Base-by-base conservation (phyloP, 129 eudicot genomes). In the Tanacetum coccineum region DNA sequence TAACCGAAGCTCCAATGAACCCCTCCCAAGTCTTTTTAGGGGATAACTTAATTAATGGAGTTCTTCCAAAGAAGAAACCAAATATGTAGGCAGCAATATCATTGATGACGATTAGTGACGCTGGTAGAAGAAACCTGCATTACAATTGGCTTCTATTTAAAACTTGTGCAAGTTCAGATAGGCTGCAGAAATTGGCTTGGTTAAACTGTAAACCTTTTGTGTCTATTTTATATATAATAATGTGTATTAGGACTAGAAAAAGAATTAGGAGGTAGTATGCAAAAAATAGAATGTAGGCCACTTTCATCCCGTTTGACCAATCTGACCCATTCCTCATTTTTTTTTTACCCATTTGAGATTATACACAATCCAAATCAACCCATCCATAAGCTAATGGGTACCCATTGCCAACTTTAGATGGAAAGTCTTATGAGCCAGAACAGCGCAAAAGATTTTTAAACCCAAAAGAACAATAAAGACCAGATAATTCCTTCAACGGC, bases 21-120 rank as follows among this genome's bases (percentile, higher is more conserved):
- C 97, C 97, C 71, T 91, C 97, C 97, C 97, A 91, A 28, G 97
- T 87, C 75, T 91, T 91, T 80, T 91, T 91, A 40, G 97, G 97
- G 30, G 96, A 91, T 61, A 91, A 54, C 71, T 91, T 91, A 72
- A 91, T 91, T 53, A 91, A 74, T 59, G 96, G 97, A 6, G 97
- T 87, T 84, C 73, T 85, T 44, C 96, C 97, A 74, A 91, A 91
- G 88, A 87, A 91, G 52, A 91, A 91, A 21, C 96, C 97, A 62
- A 85, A 88, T 52, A 91, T 53, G 71, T 91, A 91, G 63, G 97
- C 97, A 76, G 94, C 97, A 70, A 87, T 83, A 70, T 91, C 97
- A 70, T 91, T 87, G 66, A 91, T 85, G 49, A 87, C 85, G 13
- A 91, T 91, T 59, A 91, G 93, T 78, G 97, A 91, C 77, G 97